A percentile compares a stretch with the other conserved stretches of the same genome.
Conservation (phyloP, 2,329 filamentous ascomycete species). For the Aspergillus pseudotamarii region DNA sequence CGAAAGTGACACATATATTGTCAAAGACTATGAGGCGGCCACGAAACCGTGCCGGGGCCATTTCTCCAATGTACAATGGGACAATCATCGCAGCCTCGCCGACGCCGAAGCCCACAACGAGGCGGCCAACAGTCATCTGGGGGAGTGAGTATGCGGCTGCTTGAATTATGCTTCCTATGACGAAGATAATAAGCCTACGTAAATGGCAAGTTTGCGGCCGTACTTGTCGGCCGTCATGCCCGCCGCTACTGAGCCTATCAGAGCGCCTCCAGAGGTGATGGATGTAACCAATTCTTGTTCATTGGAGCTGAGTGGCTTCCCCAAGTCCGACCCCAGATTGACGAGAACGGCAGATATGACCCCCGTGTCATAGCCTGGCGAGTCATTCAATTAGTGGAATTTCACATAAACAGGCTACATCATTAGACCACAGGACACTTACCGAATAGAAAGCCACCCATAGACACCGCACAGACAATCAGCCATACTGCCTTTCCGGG, state of each 20-base stretch:
- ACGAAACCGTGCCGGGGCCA: constrained; percentile 53
- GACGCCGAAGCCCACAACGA: constrained; percentile 55
- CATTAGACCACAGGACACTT: background rate
- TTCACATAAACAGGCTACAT: background rate
- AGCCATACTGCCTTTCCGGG: constrained; percentile 18
- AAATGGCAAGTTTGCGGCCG: constrained; percentile 47
- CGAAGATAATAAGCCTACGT: constrained; percentile 45
- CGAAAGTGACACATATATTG: constrained; percentile 50
- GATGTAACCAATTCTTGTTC: constrained; percentile 58
- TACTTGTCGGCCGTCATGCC: constrained; percentile 42
- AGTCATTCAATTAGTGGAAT: background rate
- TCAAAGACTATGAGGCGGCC: constrained; percentile 45
- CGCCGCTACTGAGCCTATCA: constrained; percentile 47
- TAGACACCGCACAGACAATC: constrained; percentile 21
- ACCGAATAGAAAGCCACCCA: constrained; percentile 24
- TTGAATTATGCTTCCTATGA: constrained; percentile 42
- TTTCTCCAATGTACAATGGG: constrained; percentile 53
- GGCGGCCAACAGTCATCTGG: constrained; percentile 50
- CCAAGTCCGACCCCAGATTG: constrained; percentile 36
- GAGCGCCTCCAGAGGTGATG: constrained; percentile 53
- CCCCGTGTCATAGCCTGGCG: constrained; percentile 50
- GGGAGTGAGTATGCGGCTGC: constrained; percentile 41
- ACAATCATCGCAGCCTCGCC: constrained; percentile 53
- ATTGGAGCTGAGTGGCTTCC: constrained; percentile 39
- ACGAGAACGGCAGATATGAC: constrained; percentile 51